phyloP scores from a whole-genome alignment of 352 stramenopile genomes.

The Globisporangium camurandrum region DNA sequence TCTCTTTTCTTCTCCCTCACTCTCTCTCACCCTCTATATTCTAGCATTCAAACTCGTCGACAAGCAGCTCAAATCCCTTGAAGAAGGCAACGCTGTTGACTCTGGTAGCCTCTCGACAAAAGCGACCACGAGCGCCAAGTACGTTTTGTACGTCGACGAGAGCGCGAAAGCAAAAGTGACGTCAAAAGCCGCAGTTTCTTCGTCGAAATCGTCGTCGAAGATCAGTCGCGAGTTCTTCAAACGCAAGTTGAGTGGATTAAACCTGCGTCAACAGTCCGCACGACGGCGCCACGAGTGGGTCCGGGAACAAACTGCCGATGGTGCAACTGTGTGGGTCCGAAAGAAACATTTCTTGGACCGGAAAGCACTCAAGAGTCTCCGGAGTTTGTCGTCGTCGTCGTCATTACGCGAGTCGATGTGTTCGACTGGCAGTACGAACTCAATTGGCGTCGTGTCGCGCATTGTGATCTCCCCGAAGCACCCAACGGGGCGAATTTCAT shows the following conservation, averaged over 20 bases:
- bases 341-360: constrained; percentile 74
- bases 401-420: constrained; percentile 64
- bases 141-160: constrained; percentile 61
- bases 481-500: constrained; percentile 56
- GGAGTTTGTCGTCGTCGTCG: constrained; percentile 39
- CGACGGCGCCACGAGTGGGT: constrained; percentile 82
- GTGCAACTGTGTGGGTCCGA: constrained; percentile 76
- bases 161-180: constrained; percentile 34
- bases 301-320: constrained; percentile 62
- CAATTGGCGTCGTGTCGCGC: constrained; percentile 65
- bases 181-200: constrained; percentile 6
- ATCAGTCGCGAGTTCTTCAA: constrained; percentile 66
- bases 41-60: constrained; percentile 65
- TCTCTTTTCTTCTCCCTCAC: background rate
- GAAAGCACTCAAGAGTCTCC: constrained; percentile 54
- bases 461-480: constrained; percentile 75
- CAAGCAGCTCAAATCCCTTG: constrained; percentile 19
- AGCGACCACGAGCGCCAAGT: constrained; percentile 40
- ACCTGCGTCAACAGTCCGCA: constrained; percentile 73
- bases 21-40: background rate
- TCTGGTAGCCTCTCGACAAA: constrained; percentile 27
- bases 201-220: constrained; percentile 27
- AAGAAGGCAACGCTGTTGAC: constrained; percentile 21
- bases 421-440: constrained; percentile 50
- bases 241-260: constrained; percentile 71